Evolutionary conservation across 2,329 filamentous ascomycete species (phyloP), one percentile per base, ranked within the genome.

Genomic region (Pseudocercospora pini-densiflorae): DNA sequence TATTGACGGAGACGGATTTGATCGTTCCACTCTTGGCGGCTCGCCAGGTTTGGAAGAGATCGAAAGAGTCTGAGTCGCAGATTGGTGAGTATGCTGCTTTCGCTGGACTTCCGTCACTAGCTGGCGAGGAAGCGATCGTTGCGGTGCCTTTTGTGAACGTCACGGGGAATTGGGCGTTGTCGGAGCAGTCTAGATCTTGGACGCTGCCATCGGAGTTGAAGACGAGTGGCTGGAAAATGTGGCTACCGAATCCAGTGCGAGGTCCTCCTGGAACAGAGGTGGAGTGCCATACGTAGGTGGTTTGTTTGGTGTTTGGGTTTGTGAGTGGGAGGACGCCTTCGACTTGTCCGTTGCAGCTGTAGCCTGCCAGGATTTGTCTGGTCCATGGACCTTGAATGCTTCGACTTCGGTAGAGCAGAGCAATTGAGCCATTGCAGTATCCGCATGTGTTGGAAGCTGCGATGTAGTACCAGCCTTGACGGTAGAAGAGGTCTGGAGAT

Each of bases 311-410:
- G 1, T 49, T 10, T 8, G 69, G 70, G 21, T 71, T 63, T 9
- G 53, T 62, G 24, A 73, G 40, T 14, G 68, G 70, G 2, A 72
- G 62, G 5, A 74, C 69, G n/a, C 71, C 72, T 53, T 72, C 70
- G 16, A 70, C 57, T 40, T 74, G 72, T 24, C 72, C 69, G 16
- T 72, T 63, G 33, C 72, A 74, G 12, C 67, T 68, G 24, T 74
- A 73, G 5, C 71, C 71, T 5, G 66, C 55, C 33, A 74, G 53
- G 21, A 74, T 74, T 64, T 74, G 72, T 19, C 72, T 62, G 3
- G 65, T 68, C 72, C 72, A 74, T 1, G 72, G 72, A 16, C 72
- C 72, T 62, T 70, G 59, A 23, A 71, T 70, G 8, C 61, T 70
- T 16, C 47, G 36, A 3, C 65, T 63, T 19, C 71, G 67, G 47